Evolutionary conservation across 1,139 yeast genomes (phyloP).

Genomic region (Debaryomyces sp.): DNA sequence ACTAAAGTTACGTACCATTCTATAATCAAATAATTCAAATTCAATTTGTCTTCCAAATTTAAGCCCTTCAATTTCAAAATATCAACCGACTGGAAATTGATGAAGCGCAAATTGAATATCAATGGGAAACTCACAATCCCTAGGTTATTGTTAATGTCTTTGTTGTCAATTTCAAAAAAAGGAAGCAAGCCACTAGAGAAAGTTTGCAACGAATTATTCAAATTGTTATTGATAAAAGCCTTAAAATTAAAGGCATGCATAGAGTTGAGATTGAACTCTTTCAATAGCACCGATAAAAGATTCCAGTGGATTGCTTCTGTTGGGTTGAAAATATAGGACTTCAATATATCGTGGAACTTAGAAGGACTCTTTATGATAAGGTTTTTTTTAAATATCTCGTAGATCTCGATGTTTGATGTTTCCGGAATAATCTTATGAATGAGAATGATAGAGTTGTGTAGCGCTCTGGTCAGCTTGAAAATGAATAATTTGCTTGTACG

Average conservation of each 20-base stretch:
- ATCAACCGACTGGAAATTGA: conserved; percentile 17
- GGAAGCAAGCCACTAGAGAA: conserved; percentile 16
- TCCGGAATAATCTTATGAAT: conserved; percentile 45
- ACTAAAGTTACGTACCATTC: conserved; percentile 46
- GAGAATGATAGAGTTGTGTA: conserved; percentile 51
- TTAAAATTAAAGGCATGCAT: conserved; percentile 13
- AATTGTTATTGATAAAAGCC: conserved; percentile 12
- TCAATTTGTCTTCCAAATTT: conserved; percentile 11
- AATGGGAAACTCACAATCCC: conserved; percentile 50
- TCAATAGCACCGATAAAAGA: conserved; percentile 39
- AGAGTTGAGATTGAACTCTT: conserved; percentile 33
- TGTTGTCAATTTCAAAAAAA: conserved; percentile 22
- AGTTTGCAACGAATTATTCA: conserved; percentile 12
- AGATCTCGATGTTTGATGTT: conserved; percentile 18
- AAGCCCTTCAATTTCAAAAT: conserved; percentile 14
- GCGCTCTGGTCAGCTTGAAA: conserved; percentile 40
- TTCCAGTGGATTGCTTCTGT: conserved; percentile 41
- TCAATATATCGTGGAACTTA: conserved; percentile 47
- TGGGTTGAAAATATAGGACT: conserved; percentile 45
- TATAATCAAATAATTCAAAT: conserved; percentile 27
- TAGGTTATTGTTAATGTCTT: conserved; percentile 42
- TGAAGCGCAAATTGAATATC: conserved; percentile 36
- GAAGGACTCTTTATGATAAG: conserved; percentile 47
- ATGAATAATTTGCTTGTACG: conserved; percentile 32
- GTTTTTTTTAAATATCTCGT: conserved; percentile 46